These are phyloP conservation scores for Penicillium sp. DNA, from an alignment of 2,329 filamentous ascomycete species.

Conservation along the genomic window DNA sequence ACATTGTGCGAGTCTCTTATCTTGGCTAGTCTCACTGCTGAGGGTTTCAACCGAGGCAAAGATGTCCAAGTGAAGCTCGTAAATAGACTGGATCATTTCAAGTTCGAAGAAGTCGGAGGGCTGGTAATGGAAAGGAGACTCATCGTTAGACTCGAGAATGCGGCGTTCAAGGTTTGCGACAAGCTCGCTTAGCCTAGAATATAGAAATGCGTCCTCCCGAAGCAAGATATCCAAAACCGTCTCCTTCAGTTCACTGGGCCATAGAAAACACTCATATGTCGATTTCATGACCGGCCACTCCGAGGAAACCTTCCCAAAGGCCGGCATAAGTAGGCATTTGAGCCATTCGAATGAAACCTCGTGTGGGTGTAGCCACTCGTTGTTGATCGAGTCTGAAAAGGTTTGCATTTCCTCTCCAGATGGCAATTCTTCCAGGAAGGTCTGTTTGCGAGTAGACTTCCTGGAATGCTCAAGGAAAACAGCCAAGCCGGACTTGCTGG, in stretches of 20 bases:
- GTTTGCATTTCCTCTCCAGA: conserved; percentile 34
- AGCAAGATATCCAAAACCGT: conserved; percentile 52
- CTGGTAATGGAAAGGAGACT: conserved; percentile 26
- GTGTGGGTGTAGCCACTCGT: conserved; percentile 45
- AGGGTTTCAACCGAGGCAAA: conserved; percentile 60
- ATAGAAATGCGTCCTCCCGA: conserved; percentile 53
- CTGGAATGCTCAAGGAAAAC: conserved; percentile 57
- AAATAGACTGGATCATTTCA: conserved; percentile 57
- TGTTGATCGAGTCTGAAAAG: conserved; percentile 48
- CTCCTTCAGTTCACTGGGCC: conserved; percentile 54
- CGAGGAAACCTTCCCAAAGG: conserved; percentile 20
- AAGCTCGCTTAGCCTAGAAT: conserved; percentile 37
- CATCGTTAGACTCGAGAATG: conserved; percentile 21
- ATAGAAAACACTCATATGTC: conserved; percentile 51
- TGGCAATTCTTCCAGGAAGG: conserved; percentile 37
- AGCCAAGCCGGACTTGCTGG: conserved; percentile 47
- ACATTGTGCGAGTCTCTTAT: conserved; percentile 51
- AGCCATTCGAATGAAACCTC: conserved; percentile 55
- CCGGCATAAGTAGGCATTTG: conserved; percentile 47
- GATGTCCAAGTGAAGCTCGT: conserved; percentile 64
- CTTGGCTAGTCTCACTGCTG: conserved; percentile 52
- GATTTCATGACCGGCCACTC: conserved; percentile 33
- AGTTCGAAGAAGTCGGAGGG: conserved; percentile 37
- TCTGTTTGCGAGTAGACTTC: conserved; percentile 39
- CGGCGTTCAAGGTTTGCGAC: conserved; percentile 28